Percentiles rank a stretch among this genome's conserved stretches.
Conservation (phyloP, 1,139 yeast species). For the Kodamaea anthophila region DNA sequence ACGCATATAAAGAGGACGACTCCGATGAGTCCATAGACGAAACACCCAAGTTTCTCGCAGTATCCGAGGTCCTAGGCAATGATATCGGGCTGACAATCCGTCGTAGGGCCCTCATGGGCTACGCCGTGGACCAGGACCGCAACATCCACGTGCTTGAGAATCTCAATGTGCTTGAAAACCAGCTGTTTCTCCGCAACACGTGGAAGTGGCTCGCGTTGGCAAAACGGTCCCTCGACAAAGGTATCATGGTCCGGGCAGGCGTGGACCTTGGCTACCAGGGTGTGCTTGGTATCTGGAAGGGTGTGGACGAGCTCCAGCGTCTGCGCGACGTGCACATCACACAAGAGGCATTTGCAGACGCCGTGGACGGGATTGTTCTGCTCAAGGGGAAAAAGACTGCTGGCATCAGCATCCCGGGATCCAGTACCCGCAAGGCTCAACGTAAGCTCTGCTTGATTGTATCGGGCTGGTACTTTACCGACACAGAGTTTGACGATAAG, state of each 20-base stretch:
- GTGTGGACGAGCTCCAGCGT: slow-evolving; percentile 54
- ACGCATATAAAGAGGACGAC: slow-evolving; percentile 15
- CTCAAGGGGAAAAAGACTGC: slow-evolving; percentile 41
- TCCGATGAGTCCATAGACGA: slow-evolving; percentile 32
- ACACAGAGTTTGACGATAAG: slow-evolving; percentile 68
- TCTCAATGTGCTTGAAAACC: slow-evolving; percentile 48
- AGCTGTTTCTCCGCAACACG: slow-evolving; percentile 59
- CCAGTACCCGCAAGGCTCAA: slow-evolving; percentile 52
- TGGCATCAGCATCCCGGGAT: slow-evolving; percentile 40
- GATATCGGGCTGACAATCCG: slow-evolving; percentile 67
- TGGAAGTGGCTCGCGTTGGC: slow-evolving; percentile 90
- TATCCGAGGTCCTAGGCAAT: slow-evolving; percentile 40
- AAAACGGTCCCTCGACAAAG: slow-evolving; percentile 57
- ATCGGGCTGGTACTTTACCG: slow-evolving; percentile 88
- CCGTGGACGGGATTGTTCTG: slow-evolving; percentile 37
- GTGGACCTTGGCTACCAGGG: slow-evolving; percentile 86
- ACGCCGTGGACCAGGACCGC: slow-evolving; percentile 61
- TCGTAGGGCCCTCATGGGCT: slow-evolving; percentile 65
- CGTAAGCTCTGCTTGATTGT: slow-evolving; percentile 76
- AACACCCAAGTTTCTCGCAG: slow-evolving; percentile 24
- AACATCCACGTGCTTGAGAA: slow-evolving; percentile 60
- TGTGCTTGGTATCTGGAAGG: slow-evolving; percentile 86
- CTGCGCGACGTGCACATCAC: slow-evolving; percentile 33
- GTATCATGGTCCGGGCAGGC: slow-evolving; percentile 59
- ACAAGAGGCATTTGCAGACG: slow-evolving; percentile 43